Conservation (phyloP, 441 rosid species). For the Bocquillonia castaneifolia region DNA sequence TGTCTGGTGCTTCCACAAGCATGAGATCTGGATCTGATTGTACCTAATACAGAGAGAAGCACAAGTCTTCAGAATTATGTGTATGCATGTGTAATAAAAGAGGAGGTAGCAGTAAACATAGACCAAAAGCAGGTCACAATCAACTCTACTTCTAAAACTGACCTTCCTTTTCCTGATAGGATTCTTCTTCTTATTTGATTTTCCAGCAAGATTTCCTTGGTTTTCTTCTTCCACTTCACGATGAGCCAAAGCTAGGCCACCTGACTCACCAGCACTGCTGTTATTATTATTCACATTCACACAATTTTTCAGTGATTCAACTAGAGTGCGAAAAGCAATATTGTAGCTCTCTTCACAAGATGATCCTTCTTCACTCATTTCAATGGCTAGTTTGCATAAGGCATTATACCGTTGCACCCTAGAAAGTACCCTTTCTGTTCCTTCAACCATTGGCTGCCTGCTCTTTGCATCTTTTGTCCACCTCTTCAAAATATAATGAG, state of each 20-base stretch:
- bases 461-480: constrained; percentile 80
- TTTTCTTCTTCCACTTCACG: constrained; percentile 59
- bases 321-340: constrained; percentile 55
- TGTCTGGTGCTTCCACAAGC: constrained; percentile 54
- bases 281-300: constrained; percentile 48
- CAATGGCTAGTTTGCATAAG: constrained; percentile 61
- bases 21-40: constrained; percentile 60
- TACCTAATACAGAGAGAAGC: constrained; percentile 40
- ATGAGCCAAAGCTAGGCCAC: constrained; percentile 43
- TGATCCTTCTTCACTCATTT: constrained; percentile 73
- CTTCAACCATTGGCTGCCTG: constrained; percentile 41
- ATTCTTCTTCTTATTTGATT: constrained; percentile 68
- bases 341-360: constrained; percentile 58
- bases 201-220: constrained; percentile 44
- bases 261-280: constrained; percentile 50
- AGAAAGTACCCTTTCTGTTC: constrained; percentile 45
- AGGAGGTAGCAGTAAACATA: constrained; percentile 1
- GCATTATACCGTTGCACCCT: constrained; percentile 67
- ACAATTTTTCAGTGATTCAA: constrained; percentile 62
- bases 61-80: constrained; percentile 5
- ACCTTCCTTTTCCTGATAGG: constrained; percentile 83
- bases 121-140: constrained; percentile 13
- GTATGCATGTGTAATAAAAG: too few relatives aligned
- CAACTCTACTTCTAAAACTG: constrained; percentile 20
- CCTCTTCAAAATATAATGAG: constrained; percentile 60